Percentiles rank a stretch among this genome's conserved stretches.
phyloP scores from a whole-genome alignment of 306 rosid species.

The Citrullus colocynthis region DNA sequence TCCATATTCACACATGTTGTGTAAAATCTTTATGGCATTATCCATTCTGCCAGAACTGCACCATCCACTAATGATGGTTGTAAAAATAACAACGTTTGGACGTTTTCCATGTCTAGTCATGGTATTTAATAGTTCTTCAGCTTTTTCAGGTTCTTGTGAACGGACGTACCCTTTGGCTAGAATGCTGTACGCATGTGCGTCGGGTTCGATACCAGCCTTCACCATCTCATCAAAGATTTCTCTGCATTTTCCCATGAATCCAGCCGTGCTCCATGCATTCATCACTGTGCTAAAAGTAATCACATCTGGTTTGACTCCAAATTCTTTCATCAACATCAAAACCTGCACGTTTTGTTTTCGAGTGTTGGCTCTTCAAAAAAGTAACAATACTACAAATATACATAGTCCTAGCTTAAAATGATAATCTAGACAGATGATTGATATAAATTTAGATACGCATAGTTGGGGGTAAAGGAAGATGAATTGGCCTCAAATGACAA shows the following conservation, averaged over 20 bases:
- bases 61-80: conserved; percentile 62
- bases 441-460: background rate
- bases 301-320: conserved; percentile 49
- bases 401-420: background rate
- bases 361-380: background rate
- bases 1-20: conserved; percentile 41
- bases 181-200: conserved; percentile 55
- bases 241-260: conserved; percentile 49
- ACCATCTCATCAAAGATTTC: conserved; percentile 47
- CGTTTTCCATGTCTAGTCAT: conserved; percentile 34
- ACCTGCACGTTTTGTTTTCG: conserved; percentile 27
- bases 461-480: background rate
- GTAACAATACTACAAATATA: background rate
- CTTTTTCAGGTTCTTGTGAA: conserved; percentile 49
- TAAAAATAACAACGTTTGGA: conserved; percentile 59
- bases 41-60: conserved; percentile 61
- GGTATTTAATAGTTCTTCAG: conserved; percentile 40
- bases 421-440: background rate
- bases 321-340: conserved; percentile 49
- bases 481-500: background rate
- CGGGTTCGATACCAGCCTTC: conserved; percentile 56
- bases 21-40: conserved; percentile 35
- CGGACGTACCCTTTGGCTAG: conserved; percentile 65
- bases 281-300: conserved; percentile 55
- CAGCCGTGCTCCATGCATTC: conserved; percentile 80